These are phyloP conservation scores for Lactarius psammicola DNA, from an alignment of 768 basidiomycete genomes.

Conservation along the genomic window DNA sequence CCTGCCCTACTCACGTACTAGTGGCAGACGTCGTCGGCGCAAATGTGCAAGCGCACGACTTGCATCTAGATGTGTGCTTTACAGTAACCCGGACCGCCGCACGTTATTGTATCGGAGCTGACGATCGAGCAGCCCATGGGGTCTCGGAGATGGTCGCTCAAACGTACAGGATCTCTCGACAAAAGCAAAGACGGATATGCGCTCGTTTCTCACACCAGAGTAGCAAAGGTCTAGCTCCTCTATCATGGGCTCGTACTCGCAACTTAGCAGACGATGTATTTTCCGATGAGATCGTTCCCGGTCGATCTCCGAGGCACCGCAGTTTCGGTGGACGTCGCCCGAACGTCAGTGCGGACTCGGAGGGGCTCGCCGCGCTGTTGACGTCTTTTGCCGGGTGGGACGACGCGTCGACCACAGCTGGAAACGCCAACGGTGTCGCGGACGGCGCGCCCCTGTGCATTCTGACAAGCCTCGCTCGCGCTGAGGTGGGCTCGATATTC, in stretches of 20 bases:
- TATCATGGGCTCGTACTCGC: slow-evolving; percentile 6
- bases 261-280: slow-evolving; percentile 63
- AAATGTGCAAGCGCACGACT: slow-evolving; percentile 65
- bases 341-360: slow-evolving; percentile 76
- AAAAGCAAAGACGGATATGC: slow-evolving; percentile 90
- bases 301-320: slow-evolving; percentile 67
- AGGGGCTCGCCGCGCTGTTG: slow-evolving; percentile 75
- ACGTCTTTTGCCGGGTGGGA: slow-evolving; percentile 87
- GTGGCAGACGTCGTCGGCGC: slow-evolving; percentile 57
- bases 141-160: slow-evolving; percentile 87
- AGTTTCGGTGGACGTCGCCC: slow-evolving; percentile 72
- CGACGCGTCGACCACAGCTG: slow-evolving; percentile 66
- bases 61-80: slow-evolving; percentile 61
- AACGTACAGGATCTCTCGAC: slow-evolving; percentile 70
- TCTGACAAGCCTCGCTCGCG: slow-evolving; percentile 74
- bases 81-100: background rate
- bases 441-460: slow-evolving; percentile 90
- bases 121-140: slow-evolving; percentile 73
- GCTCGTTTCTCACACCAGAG: slow-evolving; percentile 80
- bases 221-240: slow-evolving; percentile 51
- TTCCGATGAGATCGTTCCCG: slow-evolving; percentile 85
- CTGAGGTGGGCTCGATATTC: slow-evolving; percentile 72
- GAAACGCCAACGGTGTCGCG: slow-evolving; percentile 85
- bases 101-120: slow-evolving; percentile 7
- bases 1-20: slow-evolving; percentile 72